Conservation (phyloP, 192 early-diverging fungal genomes). For the Coemansia sp. region DNA sequence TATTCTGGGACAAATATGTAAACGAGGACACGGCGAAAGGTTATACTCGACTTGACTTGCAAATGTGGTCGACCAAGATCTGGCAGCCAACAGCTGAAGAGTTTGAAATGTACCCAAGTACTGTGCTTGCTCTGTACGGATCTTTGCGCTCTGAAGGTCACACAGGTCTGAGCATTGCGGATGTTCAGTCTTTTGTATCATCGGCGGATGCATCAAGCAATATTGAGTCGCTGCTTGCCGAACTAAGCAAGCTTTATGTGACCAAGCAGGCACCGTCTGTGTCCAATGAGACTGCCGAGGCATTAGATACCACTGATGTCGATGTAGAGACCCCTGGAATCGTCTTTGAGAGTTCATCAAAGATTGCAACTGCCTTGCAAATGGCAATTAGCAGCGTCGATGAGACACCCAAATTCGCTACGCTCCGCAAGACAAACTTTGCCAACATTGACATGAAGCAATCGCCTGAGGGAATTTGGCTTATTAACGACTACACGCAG, state of each 20-base stretch:
- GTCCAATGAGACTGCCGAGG: not conserved
- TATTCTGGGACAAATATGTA: constrained; percentile 38
- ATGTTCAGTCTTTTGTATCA: not conserved
- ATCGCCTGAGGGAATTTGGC: not conserved
- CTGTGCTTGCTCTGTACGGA: not conserved
- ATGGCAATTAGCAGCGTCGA: not conserved
- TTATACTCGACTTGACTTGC: not conserved
- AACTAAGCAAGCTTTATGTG: not conserved
- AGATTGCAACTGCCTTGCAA: constrained; percentile 1
- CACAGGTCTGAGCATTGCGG: not conserved
- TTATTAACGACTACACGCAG: constrained; percentile 1
- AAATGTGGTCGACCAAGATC: not conserved
- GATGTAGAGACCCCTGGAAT: not conserved
- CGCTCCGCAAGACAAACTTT: not conserved
- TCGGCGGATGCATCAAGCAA: not conserved
- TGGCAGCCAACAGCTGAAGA: not conserved
- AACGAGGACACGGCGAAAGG: constrained; percentile 22
- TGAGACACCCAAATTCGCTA: not conserved
- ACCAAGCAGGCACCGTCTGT: not conserved
- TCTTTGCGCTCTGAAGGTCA: not conserved
- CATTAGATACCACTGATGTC: not conserved
- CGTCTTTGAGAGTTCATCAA: not conserved
- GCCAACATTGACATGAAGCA: not conserved
- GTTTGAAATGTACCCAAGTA: not conserved
- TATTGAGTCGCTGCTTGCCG: not conserved